These are phyloP conservation scores for Torulaspora indica DNA, from an alignment of 805 yeast genomes.

Conservation along the genomic window DNA sequence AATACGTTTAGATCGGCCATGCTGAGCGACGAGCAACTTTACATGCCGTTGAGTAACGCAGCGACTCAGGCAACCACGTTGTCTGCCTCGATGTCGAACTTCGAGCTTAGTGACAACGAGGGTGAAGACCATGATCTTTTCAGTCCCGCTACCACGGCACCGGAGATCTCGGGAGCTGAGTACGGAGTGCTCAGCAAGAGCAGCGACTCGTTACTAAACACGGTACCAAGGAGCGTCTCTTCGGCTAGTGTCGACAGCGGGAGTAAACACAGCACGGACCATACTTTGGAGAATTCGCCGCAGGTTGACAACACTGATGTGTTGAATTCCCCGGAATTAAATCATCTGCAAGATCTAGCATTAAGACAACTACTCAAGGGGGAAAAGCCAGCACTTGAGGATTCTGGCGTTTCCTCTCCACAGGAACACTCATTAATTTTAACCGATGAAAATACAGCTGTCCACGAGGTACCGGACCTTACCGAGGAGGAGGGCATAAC, in stretches of 20 bases:
- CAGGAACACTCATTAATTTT: constrained; percentile 1
- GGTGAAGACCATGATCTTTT: constrained; percentile 11
- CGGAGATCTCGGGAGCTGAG: constrained; percentile 1
- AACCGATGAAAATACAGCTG: neutral
- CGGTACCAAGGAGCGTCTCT: constrained; percentile 5
- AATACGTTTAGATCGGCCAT: constrained; percentile 23
- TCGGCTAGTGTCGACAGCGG: constrained; percentile 2
- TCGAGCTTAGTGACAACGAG: constrained; percentile 29
- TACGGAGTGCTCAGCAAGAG: constrained; percentile 1
- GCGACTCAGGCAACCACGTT: constrained; percentile 19
- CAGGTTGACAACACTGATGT: constrained; percentile 6
- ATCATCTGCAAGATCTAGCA: neutral
- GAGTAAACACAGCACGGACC: constrained; percentile 3
- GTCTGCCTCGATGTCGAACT: constrained; percentile 31
- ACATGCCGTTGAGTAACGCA: constrained; percentile 17
- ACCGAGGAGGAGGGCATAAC: constrained; percentile 13
- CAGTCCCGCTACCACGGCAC: constrained; percentile 2
- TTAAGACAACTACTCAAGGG: neutral
- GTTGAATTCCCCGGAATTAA: constrained; percentile 5
- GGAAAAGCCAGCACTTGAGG: neutral
- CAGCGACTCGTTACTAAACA: constrained; percentile 5
- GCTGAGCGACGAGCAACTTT: constrained; percentile 9
- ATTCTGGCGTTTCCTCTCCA: neutral
- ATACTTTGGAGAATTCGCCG: constrained; percentile 11
- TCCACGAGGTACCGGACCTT: constrained; percentile 2